Evolutionary conservation across 1,139 yeast species (phyloP).

Genomic region (Pichia sp.): DNA sequence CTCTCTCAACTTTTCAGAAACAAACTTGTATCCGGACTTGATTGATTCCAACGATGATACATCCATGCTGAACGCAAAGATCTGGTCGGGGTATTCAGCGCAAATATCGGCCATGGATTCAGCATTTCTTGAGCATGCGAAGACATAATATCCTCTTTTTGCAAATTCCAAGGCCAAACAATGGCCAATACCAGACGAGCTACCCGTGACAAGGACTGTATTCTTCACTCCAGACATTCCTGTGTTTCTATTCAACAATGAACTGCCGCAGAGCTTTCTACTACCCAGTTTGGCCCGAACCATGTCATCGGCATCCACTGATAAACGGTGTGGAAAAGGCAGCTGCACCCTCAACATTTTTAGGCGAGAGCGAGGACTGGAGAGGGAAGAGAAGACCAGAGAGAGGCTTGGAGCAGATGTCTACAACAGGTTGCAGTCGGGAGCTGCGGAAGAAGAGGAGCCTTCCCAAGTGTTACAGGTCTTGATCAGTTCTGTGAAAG

Average conservation of each 20-base stretch:
- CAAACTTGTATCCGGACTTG: constrained; percentile 38
- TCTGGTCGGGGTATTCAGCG: constrained; percentile 16
- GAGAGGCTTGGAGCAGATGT: too few relatives aligned
- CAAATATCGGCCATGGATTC: constrained; percentile 48
- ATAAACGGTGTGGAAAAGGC: too few relatives aligned
- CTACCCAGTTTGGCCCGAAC: too few relatives aligned
- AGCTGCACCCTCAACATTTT: too few relatives aligned
- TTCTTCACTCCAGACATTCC: not conserved
- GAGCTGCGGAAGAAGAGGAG: too few relatives aligned
- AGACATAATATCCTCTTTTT: constrained; percentile 57
- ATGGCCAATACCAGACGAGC: constrained; percentile 78
- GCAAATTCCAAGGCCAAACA: constrained; percentile 64
- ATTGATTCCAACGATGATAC: constrained; percentile 54
- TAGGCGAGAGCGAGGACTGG: too few relatives aligned
- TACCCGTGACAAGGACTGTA: constrained; percentile 66
- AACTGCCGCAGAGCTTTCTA: too few relatives aligned
- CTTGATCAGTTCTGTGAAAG: too few relatives aligned
- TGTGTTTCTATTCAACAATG: not conserved
- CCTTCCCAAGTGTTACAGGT: too few relatives aligned
- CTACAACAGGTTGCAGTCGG: too few relatives aligned
- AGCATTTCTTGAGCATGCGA: constrained; percentile 68
- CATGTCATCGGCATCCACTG: too few relatives aligned
- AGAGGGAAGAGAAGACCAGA: too few relatives aligned
- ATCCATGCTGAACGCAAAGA: constrained; percentile 36
- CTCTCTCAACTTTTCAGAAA: constrained; percentile 38